Evolutionary conservation across 805 yeast species (phyloP), one percentile per base, ranked within the genome.

Genomic region (Starmerella gropengiesseri): DNA sequence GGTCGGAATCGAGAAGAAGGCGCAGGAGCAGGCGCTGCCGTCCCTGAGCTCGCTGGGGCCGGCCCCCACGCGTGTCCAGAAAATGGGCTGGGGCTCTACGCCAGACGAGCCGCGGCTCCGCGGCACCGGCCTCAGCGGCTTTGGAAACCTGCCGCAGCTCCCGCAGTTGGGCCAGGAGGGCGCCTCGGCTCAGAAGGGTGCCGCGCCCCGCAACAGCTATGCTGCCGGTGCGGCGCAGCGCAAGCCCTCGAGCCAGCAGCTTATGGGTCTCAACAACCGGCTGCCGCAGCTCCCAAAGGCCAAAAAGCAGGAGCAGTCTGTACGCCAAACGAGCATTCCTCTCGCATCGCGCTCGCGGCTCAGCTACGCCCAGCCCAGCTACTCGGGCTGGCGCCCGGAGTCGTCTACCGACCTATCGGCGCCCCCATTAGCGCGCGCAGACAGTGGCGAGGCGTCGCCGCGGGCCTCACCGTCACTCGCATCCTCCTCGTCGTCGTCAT

Each of bases 91-190:
- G 51, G 51, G 49, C 26, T 14, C 7, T 27, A 27, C 30, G 6
- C n/a, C 30, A 3, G 28, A 7, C 4, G 33, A 45, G 11, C 37
- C 45, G 5, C 13, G 36, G 11, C 19, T 37, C 13, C 30, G 33
- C 14, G 43, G 46, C 12, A 19, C 40, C 16, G 27, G 44, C 6
- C 37, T 41, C 20, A 21, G 23, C 14, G 37, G 29, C 7, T 17
- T 43, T 2, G 41, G 44, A 2, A 38, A 37, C 21, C 45, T 52
- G 29, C 55, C 55, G 1, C 42, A 42, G 13, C 43, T 52, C 13
- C 54, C 54, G 7, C 37, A 34, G 21, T n/a, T n/a, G n/a, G n/a
- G n/a, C n/a, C n/a, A n/a, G n/a, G n/a, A n/a, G n/a, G n/a, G n/a
- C n/a, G n/a, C n/a, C n/a, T n/a, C n/a, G n/a, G n/a, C n/a, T n/a